Evolutionary conservation across 1,284 basidiomycete species (phyloP).

Genomic region (Sanghuangporus sanghuang): DNA sequence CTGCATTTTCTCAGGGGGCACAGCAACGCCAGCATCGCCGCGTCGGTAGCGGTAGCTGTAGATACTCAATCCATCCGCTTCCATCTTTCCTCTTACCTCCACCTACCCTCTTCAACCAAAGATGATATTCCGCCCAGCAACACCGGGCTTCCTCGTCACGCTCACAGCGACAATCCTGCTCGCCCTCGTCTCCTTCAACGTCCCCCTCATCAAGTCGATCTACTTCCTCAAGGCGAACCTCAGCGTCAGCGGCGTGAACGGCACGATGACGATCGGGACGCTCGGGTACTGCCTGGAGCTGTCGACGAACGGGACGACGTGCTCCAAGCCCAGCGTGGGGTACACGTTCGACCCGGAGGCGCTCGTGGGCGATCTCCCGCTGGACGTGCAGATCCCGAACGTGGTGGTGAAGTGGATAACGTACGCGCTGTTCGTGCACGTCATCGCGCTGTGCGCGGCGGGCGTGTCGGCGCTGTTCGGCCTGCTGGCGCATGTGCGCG

Average conservation of each 20-base stretch:
- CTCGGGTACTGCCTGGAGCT: conserved; percentile 76
- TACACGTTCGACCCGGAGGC: conserved; percentile 82
- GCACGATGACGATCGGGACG: conserved; percentile 75
- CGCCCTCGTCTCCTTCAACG: conserved; percentile 80
- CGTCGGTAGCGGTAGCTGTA: too few relatives aligned
- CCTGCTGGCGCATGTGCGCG: conserved; percentile 78
- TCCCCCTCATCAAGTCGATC: conserved; percentile 78
- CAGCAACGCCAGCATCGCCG: too few relatives aligned
- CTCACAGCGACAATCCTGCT: conserved; percentile 70
- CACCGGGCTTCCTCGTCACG: conserved; percentile 80
- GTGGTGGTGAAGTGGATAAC: conserved; percentile 87
- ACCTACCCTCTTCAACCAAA: neutral
- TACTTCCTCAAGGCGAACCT: conserved; percentile 80
- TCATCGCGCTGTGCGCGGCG: conserved; percentile 71
- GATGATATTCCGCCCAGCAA: conserved; percentile 61
- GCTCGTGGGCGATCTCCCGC: conserved; percentile 63
- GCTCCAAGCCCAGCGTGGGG: conserved; percentile 73
- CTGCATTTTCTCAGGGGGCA: neutral
- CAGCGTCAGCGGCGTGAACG: conserved; percentile 41
- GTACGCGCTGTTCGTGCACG: conserved; percentile 83
- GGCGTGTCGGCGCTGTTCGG: conserved; percentile 73
- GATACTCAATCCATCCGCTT: neutral
- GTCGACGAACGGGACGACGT: conserved; percentile 46
- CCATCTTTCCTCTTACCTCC: neutral
- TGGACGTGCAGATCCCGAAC: conserved; percentile 60